Conservation (phyloP, 1,139 yeast species). For the Suhomyces bokatorum region DNA sequence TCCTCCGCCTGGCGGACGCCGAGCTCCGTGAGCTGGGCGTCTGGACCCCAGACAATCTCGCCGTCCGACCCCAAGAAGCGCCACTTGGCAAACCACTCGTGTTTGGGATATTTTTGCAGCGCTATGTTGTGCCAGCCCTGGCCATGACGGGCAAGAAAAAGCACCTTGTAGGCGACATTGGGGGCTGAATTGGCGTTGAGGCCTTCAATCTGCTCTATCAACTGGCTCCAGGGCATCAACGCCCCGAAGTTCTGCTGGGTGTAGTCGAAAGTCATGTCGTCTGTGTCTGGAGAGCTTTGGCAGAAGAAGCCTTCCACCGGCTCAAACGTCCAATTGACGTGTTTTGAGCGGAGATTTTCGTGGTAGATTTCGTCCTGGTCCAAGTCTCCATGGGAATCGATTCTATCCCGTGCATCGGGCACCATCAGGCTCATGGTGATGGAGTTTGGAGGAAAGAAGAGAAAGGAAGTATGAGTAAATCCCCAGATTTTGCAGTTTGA, state of each 20-base stretch:
- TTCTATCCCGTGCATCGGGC: constrained; percentile 33
- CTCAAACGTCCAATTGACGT: constrained; percentile 40
- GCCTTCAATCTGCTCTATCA: constrained; percentile 31
- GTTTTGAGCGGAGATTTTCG: constrained; percentile 10
- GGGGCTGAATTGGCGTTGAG: constrained; percentile 37
- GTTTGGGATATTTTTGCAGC: constrained; percentile 54
- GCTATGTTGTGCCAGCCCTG: constrained; percentile 76
- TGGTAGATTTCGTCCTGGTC: constrained; percentile 33
- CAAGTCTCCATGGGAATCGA: constrained; percentile 39
- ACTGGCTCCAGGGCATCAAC: constrained; percentile 46
- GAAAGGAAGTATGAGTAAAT: not conserved
- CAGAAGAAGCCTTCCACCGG: constrained; percentile 51
- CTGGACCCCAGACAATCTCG: constrained; percentile 64
- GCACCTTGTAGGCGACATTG: constrained; percentile 50
- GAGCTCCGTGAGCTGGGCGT: constrained; percentile 58
- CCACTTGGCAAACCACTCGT: constrained; percentile 63
- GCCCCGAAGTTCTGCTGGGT: constrained; percentile 51
- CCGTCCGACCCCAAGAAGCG: constrained; percentile 57
- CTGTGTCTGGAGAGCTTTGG: constrained; percentile 47
- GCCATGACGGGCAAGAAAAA: constrained; percentile 73
- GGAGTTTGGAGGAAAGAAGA: not conserved
- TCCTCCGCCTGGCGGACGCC: constrained; percentile 52
- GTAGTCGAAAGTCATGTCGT: constrained; percentile 51
- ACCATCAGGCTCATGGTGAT: constrained; percentile 29
- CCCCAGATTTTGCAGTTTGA: not conserved